Percentiles rank a stretch among this genome's conserved stretches.
These are phyloP conservation scores for Cystobasidium ongulense DNA, from an alignment of 768 basidiomycete genomes.

Conservation along the genomic window DNA sequence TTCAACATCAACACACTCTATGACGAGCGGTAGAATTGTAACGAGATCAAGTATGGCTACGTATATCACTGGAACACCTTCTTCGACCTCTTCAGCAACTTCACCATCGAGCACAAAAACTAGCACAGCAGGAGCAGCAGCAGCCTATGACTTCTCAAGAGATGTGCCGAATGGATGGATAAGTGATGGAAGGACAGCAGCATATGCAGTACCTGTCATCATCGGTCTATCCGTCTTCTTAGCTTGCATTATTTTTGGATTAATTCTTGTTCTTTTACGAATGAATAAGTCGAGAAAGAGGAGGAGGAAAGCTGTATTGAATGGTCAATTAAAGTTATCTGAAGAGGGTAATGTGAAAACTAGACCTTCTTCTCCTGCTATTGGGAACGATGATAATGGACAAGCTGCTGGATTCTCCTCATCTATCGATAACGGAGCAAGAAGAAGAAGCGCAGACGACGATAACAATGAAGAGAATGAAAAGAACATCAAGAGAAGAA, in stretches of 20 bases:
- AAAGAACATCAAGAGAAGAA: background rate
- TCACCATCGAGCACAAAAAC: background rate
- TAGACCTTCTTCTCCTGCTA: slow-evolving; percentile 11
- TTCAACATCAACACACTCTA: background rate
- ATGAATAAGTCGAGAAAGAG: background rate
- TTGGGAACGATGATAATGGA: background rate
- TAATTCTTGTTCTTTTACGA: slow-evolving; percentile 4
- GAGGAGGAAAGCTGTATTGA: slow-evolving; percentile 10
- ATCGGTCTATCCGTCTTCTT: slow-evolving; percentile 24
- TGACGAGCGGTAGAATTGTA: background rate
- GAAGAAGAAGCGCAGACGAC: background rate
- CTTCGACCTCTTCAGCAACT: background rate
- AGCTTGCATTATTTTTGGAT: slow-evolving; percentile 9
- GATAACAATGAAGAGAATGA: slow-evolving; percentile 3
- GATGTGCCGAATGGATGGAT: slow-evolving; percentile 26
- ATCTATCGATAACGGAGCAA: no score
- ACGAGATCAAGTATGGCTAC: background rate
- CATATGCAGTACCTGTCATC: slow-evolving; percentile 29
- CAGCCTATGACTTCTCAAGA: slow-evolving; percentile 13
- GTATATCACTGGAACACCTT: background rate
- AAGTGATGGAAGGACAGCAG: slow-evolving; percentile 19
- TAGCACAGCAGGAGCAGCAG: background rate
- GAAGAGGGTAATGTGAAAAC: slow-evolving; percentile 34
- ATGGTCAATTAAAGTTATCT: background rate
- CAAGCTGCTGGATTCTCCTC: background rate